Conservation (phyloP, 345 rosid genomes). For the Syzygium grande region DNA sequence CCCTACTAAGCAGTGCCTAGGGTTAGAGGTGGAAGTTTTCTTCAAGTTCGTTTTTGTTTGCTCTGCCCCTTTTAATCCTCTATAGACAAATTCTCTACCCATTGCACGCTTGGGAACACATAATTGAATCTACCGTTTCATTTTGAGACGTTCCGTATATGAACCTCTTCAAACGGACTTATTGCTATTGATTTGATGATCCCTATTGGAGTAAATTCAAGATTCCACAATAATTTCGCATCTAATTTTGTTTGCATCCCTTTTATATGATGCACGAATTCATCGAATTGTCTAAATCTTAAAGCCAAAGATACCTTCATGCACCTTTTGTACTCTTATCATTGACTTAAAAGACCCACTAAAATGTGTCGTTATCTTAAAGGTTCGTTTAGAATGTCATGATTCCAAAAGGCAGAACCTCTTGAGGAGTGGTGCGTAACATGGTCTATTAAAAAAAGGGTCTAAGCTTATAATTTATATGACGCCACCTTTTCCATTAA, state of each 20-base stretch:
- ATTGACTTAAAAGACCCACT: neutral
- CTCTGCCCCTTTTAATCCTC: too few relatives aligned
- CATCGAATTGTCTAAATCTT: neutral
- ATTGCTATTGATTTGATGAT: too few relatives aligned
- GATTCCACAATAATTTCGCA: neutral
- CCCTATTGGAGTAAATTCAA: neutral
- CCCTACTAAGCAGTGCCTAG: too few relatives aligned
- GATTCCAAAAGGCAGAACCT: neutral
- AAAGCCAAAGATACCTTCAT: neutral
- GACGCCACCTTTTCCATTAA: neutral
- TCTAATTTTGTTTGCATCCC: neutral
- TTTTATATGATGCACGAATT: neutral
- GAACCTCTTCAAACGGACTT: too few relatives aligned
- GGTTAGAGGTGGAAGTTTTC: too few relatives aligned
- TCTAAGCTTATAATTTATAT: neutral
- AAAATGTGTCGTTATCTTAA: neutral
- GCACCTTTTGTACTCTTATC: neutral
- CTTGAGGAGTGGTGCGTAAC: neutral
- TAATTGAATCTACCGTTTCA: too few relatives aligned
- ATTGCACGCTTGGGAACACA: too few relatives aligned
- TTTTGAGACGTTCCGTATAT: too few relatives aligned
- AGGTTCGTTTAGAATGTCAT: neutral
- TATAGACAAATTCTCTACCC: too few relatives aligned
- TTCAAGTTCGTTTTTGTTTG: too few relatives aligned
- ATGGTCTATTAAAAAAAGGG: neutral